Base-by-base conservation (phyloP, 2,329 filamentous ascomycete genomes). In the Raffaelea deltoideospora region DNA sequence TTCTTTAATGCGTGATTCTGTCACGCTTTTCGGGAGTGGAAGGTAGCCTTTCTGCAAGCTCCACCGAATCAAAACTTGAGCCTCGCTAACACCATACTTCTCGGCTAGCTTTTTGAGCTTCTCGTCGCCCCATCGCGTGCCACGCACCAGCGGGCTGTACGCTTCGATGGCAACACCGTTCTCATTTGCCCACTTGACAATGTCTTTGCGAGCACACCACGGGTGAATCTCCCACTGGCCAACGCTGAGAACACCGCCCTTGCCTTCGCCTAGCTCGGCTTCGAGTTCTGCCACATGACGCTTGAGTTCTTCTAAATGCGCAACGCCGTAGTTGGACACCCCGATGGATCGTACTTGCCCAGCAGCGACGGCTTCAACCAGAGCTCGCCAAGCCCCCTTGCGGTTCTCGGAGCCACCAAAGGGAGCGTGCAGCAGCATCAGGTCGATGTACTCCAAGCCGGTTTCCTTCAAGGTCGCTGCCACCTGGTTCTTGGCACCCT, bases 191-290 rank as follows among this genome's bases (percentile, higher is more conserved):
- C 86, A 95, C 33, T 71, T 61, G 9, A 77, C 75, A 42, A 95
- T 84, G 50, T 94, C 85, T 18, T 66, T 61, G n/a, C 86, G 67
- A 9, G 76, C 67, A 30, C 86, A 72, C 86, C 85, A 95, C 1
- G 87, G 87, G 56, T 95, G 87, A 10, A 95, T 61, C 58, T 95
- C 87, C 57, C 80, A 85, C 58, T 94, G 87, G 29, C 84, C 86
- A 27, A 94, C 80, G 42, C 77, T 80, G 49, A 94, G 69, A 29
- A 83, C 62, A 19, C 83, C 83, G 31, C 72, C 76, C 45, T 73
- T 76, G 10, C 76, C 77, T 39, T 63, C 59, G 2, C 72, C 73
- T 32, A 74, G 67, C 53, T 73, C 71, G 15, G 53, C 50, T 48
- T 81, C 77, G 1, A 77, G 67, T 53, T 77, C 70, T 37, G 58